These are phyloP conservation scores for Hirschioporus abietinus DNA, from an alignment of 768 basidiomycete species.

Conservation along the genomic window DNA sequence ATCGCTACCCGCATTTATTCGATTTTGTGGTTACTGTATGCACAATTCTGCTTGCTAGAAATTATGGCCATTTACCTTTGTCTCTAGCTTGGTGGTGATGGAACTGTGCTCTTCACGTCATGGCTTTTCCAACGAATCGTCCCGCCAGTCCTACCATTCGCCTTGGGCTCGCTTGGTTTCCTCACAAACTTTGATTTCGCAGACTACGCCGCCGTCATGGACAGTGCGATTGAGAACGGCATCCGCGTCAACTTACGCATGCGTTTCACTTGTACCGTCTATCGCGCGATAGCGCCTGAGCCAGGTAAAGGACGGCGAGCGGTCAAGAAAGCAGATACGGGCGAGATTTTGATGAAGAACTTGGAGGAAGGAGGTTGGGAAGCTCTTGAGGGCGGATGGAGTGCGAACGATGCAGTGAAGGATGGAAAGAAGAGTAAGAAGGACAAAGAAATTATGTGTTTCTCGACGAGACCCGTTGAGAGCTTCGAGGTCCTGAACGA, in stretches of 20 bases:
- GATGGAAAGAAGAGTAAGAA: conserved; percentile 44
- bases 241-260: conserved; percentile 97
- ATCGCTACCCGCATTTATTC: conserved; percentile 82
- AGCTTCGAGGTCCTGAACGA: conserved; percentile 97
- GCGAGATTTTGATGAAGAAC: conserved; percentile 96
- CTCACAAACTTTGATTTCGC: conserved; percentile 95
- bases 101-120: conserved; percentile 96
- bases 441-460: conserved; percentile 98
- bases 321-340: conserved; percentile 88
- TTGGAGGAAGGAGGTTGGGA: conserved; percentile 93
- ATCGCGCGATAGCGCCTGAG: conserved; percentile 79
- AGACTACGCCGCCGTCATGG: conserved; percentile 80
- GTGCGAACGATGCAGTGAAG: conserved; percentile 32
- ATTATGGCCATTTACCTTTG: conserved; percentile 13
- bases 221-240: conserved; percentile 83
- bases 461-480: conserved; percentile 89
- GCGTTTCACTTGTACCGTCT: conserved; percentile 99
- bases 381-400: conserved; percentile 81
- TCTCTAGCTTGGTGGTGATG: conserved; percentile 89
- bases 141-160: conserved; percentile 97
- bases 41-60: conserved; percentile 11
- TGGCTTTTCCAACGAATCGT: conserved; percentile 99
- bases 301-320: conserved; percentile 60
- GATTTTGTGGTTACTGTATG: conserved; percentile 96
- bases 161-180: conserved; percentile 95